Evolutionary conservation across 108 stramenopile species (phyloP), one percentile per base, ranked within the genome.

Genomic region (Skeletonema potamos): DNA sequence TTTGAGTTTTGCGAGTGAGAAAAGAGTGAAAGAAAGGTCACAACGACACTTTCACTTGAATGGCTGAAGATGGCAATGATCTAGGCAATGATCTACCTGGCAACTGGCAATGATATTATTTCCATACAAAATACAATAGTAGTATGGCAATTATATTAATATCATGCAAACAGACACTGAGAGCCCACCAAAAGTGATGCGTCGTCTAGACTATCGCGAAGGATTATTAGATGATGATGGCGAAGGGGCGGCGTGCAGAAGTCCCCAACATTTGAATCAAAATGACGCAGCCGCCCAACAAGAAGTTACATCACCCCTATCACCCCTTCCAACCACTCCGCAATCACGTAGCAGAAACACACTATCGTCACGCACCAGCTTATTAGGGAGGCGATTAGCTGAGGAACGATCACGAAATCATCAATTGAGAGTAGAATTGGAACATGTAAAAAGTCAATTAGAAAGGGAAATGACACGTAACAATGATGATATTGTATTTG

Each of bases 351-450:
- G 15, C 39, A 41, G 57, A 1, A 29, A 2, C 22, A 58, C 71
- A n/a, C 54, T 61, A 6, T 72, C 62, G 11, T 62, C 71, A 7
- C 71, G 36, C 33, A 51, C 71, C 54, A 63, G 71, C 32, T 33
- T 63, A 11, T 20, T 63, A 32, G 62, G 71, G 3, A 43, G 55
- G 15, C 32, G 60, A 24, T 58, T 69, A 15, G 62, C 68, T 3
- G 34, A 69, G 57, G 76, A 76, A 32, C 76, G 68, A 2, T 54
- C 60, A 13, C 64, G 48, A 46, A 76, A 76, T 34, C 18, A 64
- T 17, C 55, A 12, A 48, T 22, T 76, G 10, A 29, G 15, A 41
- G 15, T n/a, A 41, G 39, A 41, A 10, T n/a, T 41, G 39, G 15
- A 41, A 41, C 39, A 41, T 15, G n/a, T 41, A n/a, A 41, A 41